Evolutionary conservation across 2,329 filamentous ascomycete genomes (phyloP).

Genomic region (Colletotrichum siamense): DNA sequence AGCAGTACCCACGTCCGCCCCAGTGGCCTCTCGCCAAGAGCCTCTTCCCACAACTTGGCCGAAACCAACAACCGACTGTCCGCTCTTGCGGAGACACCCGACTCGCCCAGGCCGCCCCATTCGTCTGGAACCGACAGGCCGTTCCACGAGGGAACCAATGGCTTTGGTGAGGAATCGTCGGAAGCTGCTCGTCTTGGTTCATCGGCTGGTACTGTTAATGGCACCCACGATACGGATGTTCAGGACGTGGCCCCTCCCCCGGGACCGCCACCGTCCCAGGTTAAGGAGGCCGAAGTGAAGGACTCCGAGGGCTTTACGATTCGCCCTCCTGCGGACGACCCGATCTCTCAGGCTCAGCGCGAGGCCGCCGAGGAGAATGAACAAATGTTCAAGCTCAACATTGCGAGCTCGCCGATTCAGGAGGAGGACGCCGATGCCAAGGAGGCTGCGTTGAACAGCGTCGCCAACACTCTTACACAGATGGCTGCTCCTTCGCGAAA

Average conservation of each 20-base stretch:
- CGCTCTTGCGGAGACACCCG: conserved; percentile 63
- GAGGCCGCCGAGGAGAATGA: conserved; percentile 68
- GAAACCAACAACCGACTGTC: conserved; percentile 59
- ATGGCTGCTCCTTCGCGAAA: conserved; percentile 70
- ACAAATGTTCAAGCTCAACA: conserved; percentile 80
- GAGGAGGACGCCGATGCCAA: conserved; percentile 79
- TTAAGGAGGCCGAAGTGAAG: conserved; percentile 48
- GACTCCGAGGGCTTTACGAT: conserved; percentile 81
- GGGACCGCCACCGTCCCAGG: conserved; percentile 54
- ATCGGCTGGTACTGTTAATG: conserved; percentile 49
- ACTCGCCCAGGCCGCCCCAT: conserved; percentile 34
- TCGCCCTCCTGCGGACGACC: conserved; percentile 66
- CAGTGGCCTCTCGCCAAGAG: conserved; percentile 56
- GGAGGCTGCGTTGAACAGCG: conserved; percentile 75
- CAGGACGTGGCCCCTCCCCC: conserved; percentile 58
- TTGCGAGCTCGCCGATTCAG: conserved; percentile 77
- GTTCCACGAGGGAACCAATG: conserved; percentile 52
- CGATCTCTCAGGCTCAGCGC: conserved; percentile 75
- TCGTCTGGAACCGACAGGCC: conserved; percentile 31
- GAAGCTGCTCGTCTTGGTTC: conserved; percentile 34
- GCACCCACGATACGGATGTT: conserved; percentile 49
- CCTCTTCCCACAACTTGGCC: conserved; percentile 64
- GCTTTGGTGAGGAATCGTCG: conserved; percentile 41
- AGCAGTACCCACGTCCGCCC: conserved; percentile 60
- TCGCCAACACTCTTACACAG: conserved; percentile 74